Base-by-base conservation (phyloP, 352 stramenopile genomes). In the Globisporangium sylvaticum region DNA sequence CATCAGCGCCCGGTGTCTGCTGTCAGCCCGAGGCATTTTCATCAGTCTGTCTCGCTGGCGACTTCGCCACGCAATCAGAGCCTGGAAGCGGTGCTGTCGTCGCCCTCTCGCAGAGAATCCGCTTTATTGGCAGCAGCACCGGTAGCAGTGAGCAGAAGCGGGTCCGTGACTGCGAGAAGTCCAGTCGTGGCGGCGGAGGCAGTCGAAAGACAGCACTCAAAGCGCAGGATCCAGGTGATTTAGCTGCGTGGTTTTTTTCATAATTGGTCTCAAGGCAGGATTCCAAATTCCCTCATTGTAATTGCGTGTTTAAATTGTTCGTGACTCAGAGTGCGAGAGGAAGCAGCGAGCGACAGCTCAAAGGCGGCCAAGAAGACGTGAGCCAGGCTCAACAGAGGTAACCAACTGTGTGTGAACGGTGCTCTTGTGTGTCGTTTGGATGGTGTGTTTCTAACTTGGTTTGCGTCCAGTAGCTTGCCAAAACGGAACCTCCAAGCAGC, bases 291-390 rank as follows among this genome's bases (percentile, higher is more conserved):
- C 9, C 1, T 37, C 8, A 8, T 12, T 9, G 8, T 42, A 15
- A 14, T 42, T 44, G 25, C 48, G 42, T 29, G 9, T 22, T 58
- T 44, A 14, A 4, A 20, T 44, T 44, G 34, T 44, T 20, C 2
- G 24, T 48, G n/a, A 10, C 25, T 52, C 34, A 72, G 76, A 83
- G 73, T 58, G 76, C 74, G 25, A 62, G 76, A 71, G 66, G 73
- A 34, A 70, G 50, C 58, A 70, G 22, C 31, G 53, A 66, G 5
- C 32, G 58, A 15, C 44, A 32, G n/a, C 48, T 59, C 5, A 29
- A 14, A 32, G 15, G 34, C 12, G 34, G 10, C 6, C 27, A 25
- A 9, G 42, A 60, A 12, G 6, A 1, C 25, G 14, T 14, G 10
- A 53, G 44, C 7, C 29, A 58, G 56, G 18, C 31, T 37, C 44